Conservation (phyloP, 371 early-diverging fungal species). For the Syncephalastrum racemosum region DNA sequence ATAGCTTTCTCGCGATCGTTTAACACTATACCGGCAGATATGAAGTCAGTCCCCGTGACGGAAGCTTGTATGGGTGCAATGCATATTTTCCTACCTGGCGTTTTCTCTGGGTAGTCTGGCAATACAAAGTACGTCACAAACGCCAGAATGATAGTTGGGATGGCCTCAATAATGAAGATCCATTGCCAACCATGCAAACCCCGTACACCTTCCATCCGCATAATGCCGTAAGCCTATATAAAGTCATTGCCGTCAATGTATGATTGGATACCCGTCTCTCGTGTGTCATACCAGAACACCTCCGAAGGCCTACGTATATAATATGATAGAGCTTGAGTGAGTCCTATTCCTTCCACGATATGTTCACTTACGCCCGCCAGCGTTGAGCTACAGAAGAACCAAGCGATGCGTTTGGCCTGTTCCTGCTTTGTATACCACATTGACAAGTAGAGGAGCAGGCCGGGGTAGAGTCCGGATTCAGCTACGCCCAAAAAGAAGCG, state of each 20-base stretch:
- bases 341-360: too few relatives aligned
- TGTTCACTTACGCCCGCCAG: conserved; percentile 8
- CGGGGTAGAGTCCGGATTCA: conserved; percentile 12
- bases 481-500: conserved; percentile 8
- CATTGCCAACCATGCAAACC: conserved; percentile 17
- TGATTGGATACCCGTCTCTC: too few relatives aligned
- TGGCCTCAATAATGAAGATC: conserved; percentile 12
- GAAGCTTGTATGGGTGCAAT: too few relatives aligned
- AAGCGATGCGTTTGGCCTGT: conserved; percentile 12
- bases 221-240: conserved; percentile 8
- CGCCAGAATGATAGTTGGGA: conserved; percentile 12
- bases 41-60: too few relatives aligned
- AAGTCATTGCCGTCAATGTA: not conserved
- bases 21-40: too few relatives aligned
- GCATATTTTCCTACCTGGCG: too few relatives aligned
- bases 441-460: conserved; percentile 12
- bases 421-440: conserved; percentile 12
- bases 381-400: conserved; percentile 7
- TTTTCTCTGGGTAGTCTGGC: conserved; percentile 3
- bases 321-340: too few relatives aligned
- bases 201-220: conserved; percentile 8
- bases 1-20: not conserved
- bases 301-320: too few relatives aligned
- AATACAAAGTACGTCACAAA: conserved; percentile 6
- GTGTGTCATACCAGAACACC: too few relatives aligned